phyloP scores from a whole-genome alignment of 352 stramenopile species.

The Pythium periplocum region DNA sequence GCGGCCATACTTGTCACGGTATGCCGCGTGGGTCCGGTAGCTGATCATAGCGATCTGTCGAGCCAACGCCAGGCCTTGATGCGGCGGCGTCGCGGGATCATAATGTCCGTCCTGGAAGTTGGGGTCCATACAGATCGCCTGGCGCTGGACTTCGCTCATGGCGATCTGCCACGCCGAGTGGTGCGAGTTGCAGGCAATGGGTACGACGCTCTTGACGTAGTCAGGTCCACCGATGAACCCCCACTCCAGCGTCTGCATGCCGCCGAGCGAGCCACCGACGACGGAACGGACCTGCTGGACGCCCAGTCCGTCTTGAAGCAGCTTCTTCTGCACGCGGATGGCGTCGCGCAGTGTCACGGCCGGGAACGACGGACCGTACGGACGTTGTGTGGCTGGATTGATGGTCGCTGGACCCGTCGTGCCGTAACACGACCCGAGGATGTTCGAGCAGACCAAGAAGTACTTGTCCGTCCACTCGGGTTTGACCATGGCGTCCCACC shows the following conservation, averaged over 20 bases:
- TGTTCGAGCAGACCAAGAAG: conserved; percentile 95
- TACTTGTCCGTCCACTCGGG: conserved; percentile 95
- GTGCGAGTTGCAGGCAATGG: conserved; percentile 92
- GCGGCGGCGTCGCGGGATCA: conserved; percentile 51
- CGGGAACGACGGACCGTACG: conserved; percentile 89
- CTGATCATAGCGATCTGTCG: conserved; percentile 96
- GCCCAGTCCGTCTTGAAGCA: conserved; percentile 87
- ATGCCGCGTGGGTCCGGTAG: conserved; percentile 92
- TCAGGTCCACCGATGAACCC: conserved; percentile 71
- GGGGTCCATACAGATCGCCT: conserved; percentile 95
- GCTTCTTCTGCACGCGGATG: conserved; percentile 84
- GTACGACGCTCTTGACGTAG: conserved; percentile 87
- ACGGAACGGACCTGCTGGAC: conserved; percentile 85
- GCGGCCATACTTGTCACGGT: conserved; percentile 92
- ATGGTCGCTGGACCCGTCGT: conserved; percentile 83
- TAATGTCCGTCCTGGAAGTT: conserved; percentile 86
- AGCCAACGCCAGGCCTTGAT: conserved; percentile 85
- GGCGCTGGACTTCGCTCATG: conserved; percentile 92
- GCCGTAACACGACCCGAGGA: conserved; percentile 95
- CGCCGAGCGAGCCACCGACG: conserved; percentile 94
- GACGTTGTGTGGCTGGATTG: conserved; percentile 55
- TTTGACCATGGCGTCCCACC: conserved; percentile 92
- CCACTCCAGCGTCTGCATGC: conserved; percentile 98
- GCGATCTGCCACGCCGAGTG: conserved; percentile 97
- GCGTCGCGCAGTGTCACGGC: conserved; percentile 92